Conservation (phyloP, 805 yeast genomes). For the Starmerella asiatica region DNA sequence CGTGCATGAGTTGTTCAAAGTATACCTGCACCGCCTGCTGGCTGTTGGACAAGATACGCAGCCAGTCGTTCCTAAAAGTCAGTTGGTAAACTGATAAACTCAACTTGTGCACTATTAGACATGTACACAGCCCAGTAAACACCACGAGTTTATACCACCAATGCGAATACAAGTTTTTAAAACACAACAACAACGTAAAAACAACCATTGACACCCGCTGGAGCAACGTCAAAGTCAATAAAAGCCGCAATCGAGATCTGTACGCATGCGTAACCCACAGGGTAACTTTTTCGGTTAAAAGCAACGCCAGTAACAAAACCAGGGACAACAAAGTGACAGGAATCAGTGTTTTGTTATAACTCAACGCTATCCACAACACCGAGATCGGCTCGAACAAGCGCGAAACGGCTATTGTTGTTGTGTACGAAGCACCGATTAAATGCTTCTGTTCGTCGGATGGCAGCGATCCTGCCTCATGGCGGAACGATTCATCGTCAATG, state of each 20-base stretch:
- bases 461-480: constrained; percentile 19
- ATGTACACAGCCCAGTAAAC: neutral
- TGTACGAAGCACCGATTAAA: constrained; percentile 14
- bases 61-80: constrained; percentile 20
- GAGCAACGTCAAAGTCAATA: constrained; percentile 3
- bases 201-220: constrained; percentile 9
- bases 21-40: constrained; percentile 15
- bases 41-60: constrained; percentile 19
- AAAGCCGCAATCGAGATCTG: constrained; percentile 11
- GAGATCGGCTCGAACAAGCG: constrained; percentile 17
- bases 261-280: constrained; percentile 3
- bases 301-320: constrained; percentile 3
- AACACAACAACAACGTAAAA: constrained; percentile 5
- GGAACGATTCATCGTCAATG: constrained; percentile 23
- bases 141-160: neutral
- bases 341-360: constrained; percentile 6
- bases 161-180: neutral
- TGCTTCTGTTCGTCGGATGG: constrained; percentile 22
- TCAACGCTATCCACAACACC: constrained; percentile 13
- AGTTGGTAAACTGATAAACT: constrained; percentile 11
- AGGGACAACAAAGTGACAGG: constrained; percentile 17
- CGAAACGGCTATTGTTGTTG: constrained; percentile 6
- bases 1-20: constrained; percentile 12
- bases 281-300: constrained; percentile 3
- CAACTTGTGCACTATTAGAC: constrained; percentile 6